Conservation (phyloP, 2,329 filamentous ascomycete species). For the Colletotrichum chlorophyti region DNA sequence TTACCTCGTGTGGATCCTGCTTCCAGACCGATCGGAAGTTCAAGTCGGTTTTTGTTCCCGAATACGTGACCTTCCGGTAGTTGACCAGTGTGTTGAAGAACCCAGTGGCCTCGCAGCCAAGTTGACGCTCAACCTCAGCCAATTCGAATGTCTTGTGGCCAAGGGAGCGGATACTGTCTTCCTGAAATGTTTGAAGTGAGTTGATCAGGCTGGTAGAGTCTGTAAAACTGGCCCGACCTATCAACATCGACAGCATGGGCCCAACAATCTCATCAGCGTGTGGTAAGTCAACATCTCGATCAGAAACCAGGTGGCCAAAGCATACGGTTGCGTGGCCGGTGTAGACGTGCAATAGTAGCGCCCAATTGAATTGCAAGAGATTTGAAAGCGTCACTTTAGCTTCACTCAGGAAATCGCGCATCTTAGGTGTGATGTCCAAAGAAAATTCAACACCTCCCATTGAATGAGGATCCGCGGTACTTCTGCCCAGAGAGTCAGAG, state of each 20-base stretch:
- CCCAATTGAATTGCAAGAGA: constrained; percentile 8
- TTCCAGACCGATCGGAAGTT: constrained; percentile 11
- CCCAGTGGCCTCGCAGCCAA: background rate
- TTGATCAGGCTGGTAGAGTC: background rate
- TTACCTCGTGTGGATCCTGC: constrained; percentile 23
- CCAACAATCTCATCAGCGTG: constrained; percentile 7
- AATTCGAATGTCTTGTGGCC: constrained; percentile 11
- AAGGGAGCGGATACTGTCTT: constrained; percentile 4
- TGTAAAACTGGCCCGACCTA: background rate
- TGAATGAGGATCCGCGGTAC: background rate
- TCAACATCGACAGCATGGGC: background rate
- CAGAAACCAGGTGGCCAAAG: constrained; percentile 12
- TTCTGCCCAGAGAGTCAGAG: background rate
- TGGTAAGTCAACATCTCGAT: constrained; percentile 7
- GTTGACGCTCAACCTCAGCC: constrained; percentile 3
- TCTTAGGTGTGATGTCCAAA: background rate
- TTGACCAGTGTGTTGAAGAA: constrained; percentile 14
- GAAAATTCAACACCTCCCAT: background rate
- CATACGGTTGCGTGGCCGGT: background rate
- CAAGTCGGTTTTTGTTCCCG: background rate
- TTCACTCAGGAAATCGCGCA: background rate
- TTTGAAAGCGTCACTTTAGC: constrained; percentile 1
- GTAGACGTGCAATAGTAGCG: background rate
- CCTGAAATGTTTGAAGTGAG: background rate
- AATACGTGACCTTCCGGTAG: constrained; percentile 7